A percentile compares a stretch with the other conserved stretches of the same genome.
phyloP scores from a whole-genome alignment of 2,329 filamentous ascomycete species.

The Tolypocladium ovalisporum region DNA sequence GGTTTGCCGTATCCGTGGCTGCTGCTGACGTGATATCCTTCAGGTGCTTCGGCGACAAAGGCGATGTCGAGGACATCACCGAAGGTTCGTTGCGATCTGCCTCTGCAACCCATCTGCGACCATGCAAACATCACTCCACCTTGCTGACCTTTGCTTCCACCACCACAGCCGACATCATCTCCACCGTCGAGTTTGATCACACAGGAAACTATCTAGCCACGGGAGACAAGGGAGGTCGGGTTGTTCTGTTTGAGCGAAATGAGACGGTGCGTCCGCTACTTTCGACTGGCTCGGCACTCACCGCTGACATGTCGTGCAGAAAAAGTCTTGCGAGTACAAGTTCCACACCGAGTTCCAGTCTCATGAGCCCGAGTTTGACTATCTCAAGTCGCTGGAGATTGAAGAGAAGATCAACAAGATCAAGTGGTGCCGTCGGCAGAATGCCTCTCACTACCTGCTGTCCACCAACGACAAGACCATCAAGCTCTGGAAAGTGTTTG shows the following conservation, averaged over 20 bases:
- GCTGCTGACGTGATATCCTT: conserved; percentile 12
- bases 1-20: conserved; percentile 2
- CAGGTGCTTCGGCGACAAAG: conserved; percentile 99
- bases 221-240: conserved; percentile 79
- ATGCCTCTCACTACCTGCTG: conserved; percentile 94
- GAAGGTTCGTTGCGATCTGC: conserved; percentile 52
- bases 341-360: conserved; percentile 99
- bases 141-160: conserved; percentile 9
- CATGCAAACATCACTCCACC: conserved; percentile 4
- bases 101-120: not conserved
- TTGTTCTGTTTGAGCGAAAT: conserved; percentile 84
- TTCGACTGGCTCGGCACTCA: not conserved
- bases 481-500: conserved; percentile 99
- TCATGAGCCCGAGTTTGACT: conserved; percentile 98
- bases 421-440: conserved; percentile 98
- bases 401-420: conserved; percentile 99
- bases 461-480: conserved; percentile 99
- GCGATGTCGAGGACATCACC: conserved; percentile 97
- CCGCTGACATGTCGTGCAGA: conserved; percentile 40
- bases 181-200: conserved; percentile 83
- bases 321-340: conserved; percentile 99
- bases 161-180: conserved; percentile 72
- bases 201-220: conserved; percentile 83
- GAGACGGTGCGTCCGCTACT: conserved; percentile 61
- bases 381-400: conserved; percentile 97